These are phyloP conservation scores for Scedosporium boydii DNA, from an alignment of 2,329 filamentous ascomycete genomes.

Conservation along the genomic window DNA sequence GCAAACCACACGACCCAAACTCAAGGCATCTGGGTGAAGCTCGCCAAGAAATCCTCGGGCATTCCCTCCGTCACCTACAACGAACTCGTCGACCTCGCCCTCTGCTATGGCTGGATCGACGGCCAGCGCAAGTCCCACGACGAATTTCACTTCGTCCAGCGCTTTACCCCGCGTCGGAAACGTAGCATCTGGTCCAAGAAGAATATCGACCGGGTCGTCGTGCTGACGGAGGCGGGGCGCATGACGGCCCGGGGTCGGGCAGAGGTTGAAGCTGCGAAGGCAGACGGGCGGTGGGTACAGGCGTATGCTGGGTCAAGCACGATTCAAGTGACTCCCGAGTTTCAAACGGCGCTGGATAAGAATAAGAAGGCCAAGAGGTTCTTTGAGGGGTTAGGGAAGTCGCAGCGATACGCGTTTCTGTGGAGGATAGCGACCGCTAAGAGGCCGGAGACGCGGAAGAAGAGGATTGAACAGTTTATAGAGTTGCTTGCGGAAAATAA, in stretches of 20 bases:
- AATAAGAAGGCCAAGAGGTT: conserved; percentile 24
- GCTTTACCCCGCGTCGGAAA: conserved; percentile 47
- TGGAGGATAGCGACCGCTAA: conserved; percentile 33
- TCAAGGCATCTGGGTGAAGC: conserved; percentile 34
- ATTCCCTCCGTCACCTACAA: conserved; percentile 35
- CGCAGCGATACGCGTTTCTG: conserved; percentile 35
- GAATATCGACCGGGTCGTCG: conserved; percentile 43
- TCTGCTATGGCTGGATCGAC: conserved; percentile 57
- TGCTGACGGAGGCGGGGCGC: conserved; percentile 31
- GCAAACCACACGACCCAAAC: conserved; percentile 18
- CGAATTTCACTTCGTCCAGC: conserved; percentile 38
- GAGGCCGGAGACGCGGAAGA: conserved; percentile 22
- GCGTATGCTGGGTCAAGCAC: neutral
- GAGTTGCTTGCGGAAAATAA: conserved; percentile 24
- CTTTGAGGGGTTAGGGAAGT: conserved; percentile 33
- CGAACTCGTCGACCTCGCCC: conserved; percentile 44
- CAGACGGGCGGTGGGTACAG: conserved; percentile 37
- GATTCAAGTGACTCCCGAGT: conserved; percentile 1
- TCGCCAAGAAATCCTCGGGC: conserved; percentile 36
- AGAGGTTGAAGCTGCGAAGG: conserved; percentile 44
- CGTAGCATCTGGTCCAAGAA: conserved; percentile 50
- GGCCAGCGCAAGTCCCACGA: conserved; percentile 38
- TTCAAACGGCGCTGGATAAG: conserved; percentile 22
- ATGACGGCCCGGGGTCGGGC: conserved; percentile 38
- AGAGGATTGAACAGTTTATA: conserved; percentile 31